phyloP scores from a whole-genome alignment of 768 basidiomycete genomes.

The Tulasnella sp. region DNA sequence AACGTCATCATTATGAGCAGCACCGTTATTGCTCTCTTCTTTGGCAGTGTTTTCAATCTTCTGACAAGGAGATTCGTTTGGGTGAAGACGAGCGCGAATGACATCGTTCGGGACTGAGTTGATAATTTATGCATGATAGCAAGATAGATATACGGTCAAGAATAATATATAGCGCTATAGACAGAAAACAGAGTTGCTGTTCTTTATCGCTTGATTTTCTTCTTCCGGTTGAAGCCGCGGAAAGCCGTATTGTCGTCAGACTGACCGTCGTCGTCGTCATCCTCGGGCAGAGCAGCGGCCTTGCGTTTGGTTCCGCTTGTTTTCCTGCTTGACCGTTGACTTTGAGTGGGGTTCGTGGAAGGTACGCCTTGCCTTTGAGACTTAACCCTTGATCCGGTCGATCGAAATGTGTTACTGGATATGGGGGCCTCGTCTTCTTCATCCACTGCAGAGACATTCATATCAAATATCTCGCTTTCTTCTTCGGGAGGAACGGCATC shows the following conservation, averaged over 20 bases:
- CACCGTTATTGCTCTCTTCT: slow-evolving; percentile 85
- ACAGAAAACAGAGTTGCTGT: not conserved
- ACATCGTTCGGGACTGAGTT: not conserved
- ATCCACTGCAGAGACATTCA: slow-evolving; percentile 19
- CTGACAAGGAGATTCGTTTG: slow-evolving; percentile 72
- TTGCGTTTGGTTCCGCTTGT: slow-evolving; percentile 13
- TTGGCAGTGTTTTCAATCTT: slow-evolving; percentile 87
- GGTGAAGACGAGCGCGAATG: slow-evolving; percentile 29
- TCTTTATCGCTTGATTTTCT: slow-evolving; percentile 6
- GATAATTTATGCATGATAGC: not conserved
- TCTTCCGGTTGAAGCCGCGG: slow-evolving; percentile 15
- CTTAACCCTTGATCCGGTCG: not conserved
- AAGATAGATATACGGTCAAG: not conserved
- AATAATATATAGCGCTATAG: not conserved
- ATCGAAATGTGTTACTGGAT: not conserved
- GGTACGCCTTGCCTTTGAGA: not conserved
- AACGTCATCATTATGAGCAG: slow-evolving; percentile 98
- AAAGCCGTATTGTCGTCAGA: slow-evolving; percentile 10
- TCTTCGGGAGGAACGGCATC: slow-evolving; percentile 13
- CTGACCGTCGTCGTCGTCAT: not conserved
- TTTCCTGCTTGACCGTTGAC: slow-evolving; percentile 8
- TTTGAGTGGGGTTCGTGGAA: slow-evolving; percentile 9
- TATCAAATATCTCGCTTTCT: slow-evolving; percentile 23
- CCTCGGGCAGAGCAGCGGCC: not conserved
- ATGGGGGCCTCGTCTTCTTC: slow-evolving; percentile 4